Conservation (phyloP, 1,284 basidiomycete genomes). For the Rhodotorula sp. region DNA sequence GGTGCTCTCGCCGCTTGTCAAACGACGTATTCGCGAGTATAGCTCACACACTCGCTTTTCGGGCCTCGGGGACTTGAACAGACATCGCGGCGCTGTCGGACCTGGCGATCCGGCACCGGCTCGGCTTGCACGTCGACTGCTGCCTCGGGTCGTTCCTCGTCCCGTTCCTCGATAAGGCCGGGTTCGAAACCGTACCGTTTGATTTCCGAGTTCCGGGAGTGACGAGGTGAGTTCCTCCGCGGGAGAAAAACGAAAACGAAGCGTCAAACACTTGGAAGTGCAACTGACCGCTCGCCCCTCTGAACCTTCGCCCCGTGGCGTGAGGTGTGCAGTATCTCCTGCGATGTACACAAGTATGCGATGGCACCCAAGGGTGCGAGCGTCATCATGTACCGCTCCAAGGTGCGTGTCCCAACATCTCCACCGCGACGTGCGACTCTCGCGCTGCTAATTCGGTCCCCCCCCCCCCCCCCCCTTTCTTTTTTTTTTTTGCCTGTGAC, state of each 20-base stretch:
- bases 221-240: too few relatives aligned
- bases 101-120: conserved; percentile 70
- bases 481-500: not conserved
- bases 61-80: conserved; percentile 53
- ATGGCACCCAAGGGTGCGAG: conserved; percentile 68
- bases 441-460: not conserved
- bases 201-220: conserved; percentile 89
- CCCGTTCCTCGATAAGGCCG: conserved; percentile 71
- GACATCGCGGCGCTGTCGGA: conserved; percentile 76
- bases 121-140: conserved; percentile 82
- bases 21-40: too few relatives aligned
- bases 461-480: too few relatives aligned
- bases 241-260: too few relatives aligned
- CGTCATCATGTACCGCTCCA: conserved; percentile 79
- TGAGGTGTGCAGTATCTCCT: conserved; percentile 43
- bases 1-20: too few relatives aligned
- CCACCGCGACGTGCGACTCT: not conserved
- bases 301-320: too few relatives aligned
- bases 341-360: conserved; percentile 79
- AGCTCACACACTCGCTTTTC: too few relatives aligned
- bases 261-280: too few relatives aligned
- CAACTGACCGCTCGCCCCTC: too few relatives aligned
- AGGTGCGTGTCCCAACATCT: not conserved
- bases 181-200: conserved; percentile 55
- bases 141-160: conserved; percentile 90